These are phyloP conservation scores for Neonectria magnoliae DNA, from an alignment of 2,329 filamentous ascomycete genomes.

Conservation along the genomic window DNA sequence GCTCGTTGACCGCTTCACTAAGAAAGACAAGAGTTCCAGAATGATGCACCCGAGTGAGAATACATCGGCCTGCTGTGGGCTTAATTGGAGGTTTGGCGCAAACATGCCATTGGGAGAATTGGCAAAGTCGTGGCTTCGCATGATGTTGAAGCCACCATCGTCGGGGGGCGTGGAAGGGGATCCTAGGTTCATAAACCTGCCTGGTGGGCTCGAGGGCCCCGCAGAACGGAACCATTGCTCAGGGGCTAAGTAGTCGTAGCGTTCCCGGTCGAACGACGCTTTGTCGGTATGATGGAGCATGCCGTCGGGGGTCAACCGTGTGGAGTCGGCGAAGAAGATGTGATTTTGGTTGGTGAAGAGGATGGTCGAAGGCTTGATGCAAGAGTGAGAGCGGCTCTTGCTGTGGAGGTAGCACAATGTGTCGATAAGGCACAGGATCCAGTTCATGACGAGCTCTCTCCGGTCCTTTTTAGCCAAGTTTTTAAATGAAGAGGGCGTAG, in stretches of 20 bases:
- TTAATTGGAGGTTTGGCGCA: constrained; percentile 55
- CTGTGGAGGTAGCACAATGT: constrained; percentile 74
- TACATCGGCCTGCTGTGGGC: constrained; percentile 71
- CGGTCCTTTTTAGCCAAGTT: constrained; percentile 69
- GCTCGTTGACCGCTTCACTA: constrained; percentile 73
- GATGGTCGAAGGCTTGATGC: constrained; percentile 77
- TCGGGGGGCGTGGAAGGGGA: constrained; percentile 48
- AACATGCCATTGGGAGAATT: constrained; percentile 47
- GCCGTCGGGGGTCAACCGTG: constrained; percentile 56
- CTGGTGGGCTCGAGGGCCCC: constrained; percentile 48
- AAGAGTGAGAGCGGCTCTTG: constrained; percentile 70
- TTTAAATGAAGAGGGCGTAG: constrained; percentile 70
- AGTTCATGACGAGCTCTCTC: constrained; percentile 71
- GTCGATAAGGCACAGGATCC: constrained; percentile 78
- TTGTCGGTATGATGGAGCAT: constrained; percentile 55
- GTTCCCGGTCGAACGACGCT: constrained; percentile 70
- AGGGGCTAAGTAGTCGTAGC: constrained; percentile 78
- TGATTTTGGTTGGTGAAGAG: constrained; percentile 72
- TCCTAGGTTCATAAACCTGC: constrained; percentile 44
- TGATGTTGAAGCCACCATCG: constrained; percentile 49
- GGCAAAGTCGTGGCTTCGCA: constrained; percentile 41
- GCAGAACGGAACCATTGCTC: constrained; percentile 66
- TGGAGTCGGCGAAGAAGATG: constrained; percentile 74
- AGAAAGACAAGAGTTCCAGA: constrained; percentile 75
- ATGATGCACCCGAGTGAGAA: constrained; percentile 80